Base-by-base conservation (phyloP, 345 rosid species). In the Eucalyptus pauciflora region DNA sequence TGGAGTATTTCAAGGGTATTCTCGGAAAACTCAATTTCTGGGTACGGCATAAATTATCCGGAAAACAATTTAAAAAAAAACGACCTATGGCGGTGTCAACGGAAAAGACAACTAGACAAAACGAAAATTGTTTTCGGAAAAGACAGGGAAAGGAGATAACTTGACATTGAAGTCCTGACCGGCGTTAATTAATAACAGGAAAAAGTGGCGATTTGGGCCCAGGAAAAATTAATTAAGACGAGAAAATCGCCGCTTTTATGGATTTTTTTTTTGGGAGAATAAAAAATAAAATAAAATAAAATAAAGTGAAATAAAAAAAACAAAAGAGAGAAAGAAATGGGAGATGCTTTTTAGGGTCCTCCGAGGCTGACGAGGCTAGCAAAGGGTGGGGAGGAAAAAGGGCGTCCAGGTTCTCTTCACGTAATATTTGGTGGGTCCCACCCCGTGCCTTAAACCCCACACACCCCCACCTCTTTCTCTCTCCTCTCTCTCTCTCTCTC, bases 381-480 rank as follows among this genome's bases (percentile, higher is more conserved):
- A 20, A 27, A 7, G 29, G 11, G 8, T 10, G 37, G 37, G 20
- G 8, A 22, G 29, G 31, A 11, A 67, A 41, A 79, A 89, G 60
- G 45, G 87, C 37, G 94, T 93, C 94, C 88, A 94, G 92, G 93
- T 94, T 91, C 96, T 86, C 94, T 89, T 92, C 92, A 93, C 93
- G 85, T 41, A 41, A 76, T 76, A 76, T 76, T 76, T 76, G 83
- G 85, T 20, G 85, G 83, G 48, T 41, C 48, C 85, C 83, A 20
- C 83, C 24, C 43, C 62, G 10, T 12, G 13, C 29, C 48, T 41
- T 76, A 41, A 41, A 22, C 85, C 85, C 48, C 85, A 76, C 48
- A 71, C 46, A 4, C 69, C 15, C 27, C 2, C 83, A 20, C 48
- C 29, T 41, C 48, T 41, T 13, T 76, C 83, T 76, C 46, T 37